Evolutionary conservation across 139 green algal species (phyloP).

Genomic region (Medakamo hakoo): DNA sequence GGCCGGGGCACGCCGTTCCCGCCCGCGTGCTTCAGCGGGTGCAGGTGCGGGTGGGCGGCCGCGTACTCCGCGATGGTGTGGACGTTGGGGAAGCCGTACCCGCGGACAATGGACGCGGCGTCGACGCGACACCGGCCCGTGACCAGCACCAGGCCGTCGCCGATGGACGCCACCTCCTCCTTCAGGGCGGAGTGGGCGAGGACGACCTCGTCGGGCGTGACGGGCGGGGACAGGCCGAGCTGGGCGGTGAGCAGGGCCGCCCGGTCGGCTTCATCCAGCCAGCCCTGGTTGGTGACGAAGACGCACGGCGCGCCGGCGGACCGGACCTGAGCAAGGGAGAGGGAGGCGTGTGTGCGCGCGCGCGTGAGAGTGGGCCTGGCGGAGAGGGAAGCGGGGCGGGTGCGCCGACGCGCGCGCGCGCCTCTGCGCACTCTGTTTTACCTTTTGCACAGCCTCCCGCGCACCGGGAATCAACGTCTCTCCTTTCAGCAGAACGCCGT

Average conservation of each 20-base stretch:
- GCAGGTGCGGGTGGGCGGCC: conserved; percentile 3
- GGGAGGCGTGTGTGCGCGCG: background rate
- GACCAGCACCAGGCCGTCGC: background rate
- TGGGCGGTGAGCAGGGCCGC: conserved; percentile 7
- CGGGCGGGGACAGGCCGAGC: conserved; percentile 10
- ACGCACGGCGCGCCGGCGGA: conserved; percentile 9
- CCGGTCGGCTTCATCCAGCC: conserved; percentile 12
- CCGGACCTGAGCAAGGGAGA: background rate
- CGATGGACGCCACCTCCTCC: conserved; percentile 4
- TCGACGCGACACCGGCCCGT: background rate
- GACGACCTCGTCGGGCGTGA: conserved; percentile 10
- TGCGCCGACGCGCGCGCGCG: no score
- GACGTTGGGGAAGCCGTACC: conserved; percentile 16
- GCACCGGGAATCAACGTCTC: conserved; percentile 10
- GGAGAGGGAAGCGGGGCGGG: background rate
- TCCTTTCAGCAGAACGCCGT: conserved; percentile 14
- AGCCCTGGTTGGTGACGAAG: conserved; percentile 20
- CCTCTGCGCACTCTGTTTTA: conserved; percentile 2
- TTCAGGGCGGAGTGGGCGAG: conserved; percentile 13
- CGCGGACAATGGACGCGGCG: background rate
- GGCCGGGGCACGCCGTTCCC: no score
- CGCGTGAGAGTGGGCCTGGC: no score
- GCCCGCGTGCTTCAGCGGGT: conserved; percentile 5
- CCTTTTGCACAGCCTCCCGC: conserved; percentile 10
- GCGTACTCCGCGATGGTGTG: conserved; percentile 10